Evolutionary conservation across 805 yeast genomes (phyloP), one percentile per base, ranked within the genome.

Genomic region (Wickerhamiella shivajii): DNA sequence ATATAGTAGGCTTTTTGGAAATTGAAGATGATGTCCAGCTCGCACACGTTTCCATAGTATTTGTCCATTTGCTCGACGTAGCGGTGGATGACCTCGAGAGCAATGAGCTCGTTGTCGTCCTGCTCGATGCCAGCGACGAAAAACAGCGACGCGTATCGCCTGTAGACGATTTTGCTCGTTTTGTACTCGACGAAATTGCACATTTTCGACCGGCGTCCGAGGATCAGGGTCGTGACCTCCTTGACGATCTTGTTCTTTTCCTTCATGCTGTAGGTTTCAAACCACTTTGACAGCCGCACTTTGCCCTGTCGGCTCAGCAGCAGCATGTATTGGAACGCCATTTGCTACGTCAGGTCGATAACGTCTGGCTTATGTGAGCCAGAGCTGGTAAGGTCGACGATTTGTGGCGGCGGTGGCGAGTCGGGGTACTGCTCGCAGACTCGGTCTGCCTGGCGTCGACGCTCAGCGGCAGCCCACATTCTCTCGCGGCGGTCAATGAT

Each of bases 41-140:
- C 98, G 57, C 96, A 84, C 12, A 90, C 98, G 50, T 83, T 87
- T 9, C 95, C 96, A 52, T 81, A 90, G 39, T 84, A 73, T 46
- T 78, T 77, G 61, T 90, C 98, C 95, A 90, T 83, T 43, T 81
- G 84, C 55, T 90, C 98, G 25, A 90, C 98, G 53, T 75, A 90
- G 40, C 96, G 65, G 53, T 90, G 98, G 33, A 90, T 75, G 12
- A 78, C 61, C 49, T 90, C 98, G 37, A 90, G 61, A 1, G 92
- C 74, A 35, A 81, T 57, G 42, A 90, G 63, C 53, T 90, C 98
- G 53, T 90, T 90, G 49, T 80, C 94, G 29, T 70, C 76, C 27
- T 68, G 65, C 33, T 78, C 90, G 18, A 85, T 71, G 0, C 94
- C 95, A 24, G 81, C 77, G 30, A 90, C 69, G 57, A 90, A 90